A percentile compares a stretch with the other conserved stretches of the same genome.
Conservation (phyloP, 192 early-diverging fungal species). For the Polychytrium aggregatum region DNA sequence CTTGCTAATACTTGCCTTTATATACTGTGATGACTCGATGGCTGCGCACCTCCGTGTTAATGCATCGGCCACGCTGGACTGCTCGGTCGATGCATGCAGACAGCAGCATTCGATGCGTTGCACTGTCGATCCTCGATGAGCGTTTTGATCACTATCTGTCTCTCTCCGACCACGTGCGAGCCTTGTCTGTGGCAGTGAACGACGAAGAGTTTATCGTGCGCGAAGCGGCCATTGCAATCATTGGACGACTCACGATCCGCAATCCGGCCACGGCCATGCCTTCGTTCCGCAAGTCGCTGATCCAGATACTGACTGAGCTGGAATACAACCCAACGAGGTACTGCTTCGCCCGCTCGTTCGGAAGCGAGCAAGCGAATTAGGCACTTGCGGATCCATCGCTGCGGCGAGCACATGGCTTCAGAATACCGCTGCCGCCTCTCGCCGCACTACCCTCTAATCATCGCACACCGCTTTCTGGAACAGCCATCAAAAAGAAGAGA, state of each 20-base stretch:
- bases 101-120: constrained; percentile 62
- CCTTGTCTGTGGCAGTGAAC: constrained; percentile 76
- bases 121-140: constrained; percentile 68
- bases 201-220: constrained; percentile 86
- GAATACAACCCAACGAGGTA: constrained; percentile 63
- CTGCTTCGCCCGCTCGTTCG: too few relatives aligned
- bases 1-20: too few relatives aligned
- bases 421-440: too few relatives aligned
- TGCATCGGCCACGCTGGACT: neutral
- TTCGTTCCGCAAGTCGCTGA: constrained; percentile 69
- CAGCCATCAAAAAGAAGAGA: constrained; percentile 76
- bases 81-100: constrained; percentile 2
- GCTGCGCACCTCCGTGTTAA: too few relatives aligned
- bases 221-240: constrained; percentile 67
- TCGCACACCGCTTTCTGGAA: too few relatives aligned
- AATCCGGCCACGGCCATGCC: constrained; percentile 94
- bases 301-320: constrained; percentile 80
- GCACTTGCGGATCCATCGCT: neutral
- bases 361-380: neutral
- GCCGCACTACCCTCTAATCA: too few relatives aligned
- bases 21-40: too few relatives aligned
- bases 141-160: constrained; percentile 82
- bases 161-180: constrained; percentile 82
- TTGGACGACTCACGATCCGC: constrained; percentile 71
- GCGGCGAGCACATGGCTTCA: neutral